Conservation (phyloP, 208 protist genomes). For the Trypanosoma mega region DNA sequence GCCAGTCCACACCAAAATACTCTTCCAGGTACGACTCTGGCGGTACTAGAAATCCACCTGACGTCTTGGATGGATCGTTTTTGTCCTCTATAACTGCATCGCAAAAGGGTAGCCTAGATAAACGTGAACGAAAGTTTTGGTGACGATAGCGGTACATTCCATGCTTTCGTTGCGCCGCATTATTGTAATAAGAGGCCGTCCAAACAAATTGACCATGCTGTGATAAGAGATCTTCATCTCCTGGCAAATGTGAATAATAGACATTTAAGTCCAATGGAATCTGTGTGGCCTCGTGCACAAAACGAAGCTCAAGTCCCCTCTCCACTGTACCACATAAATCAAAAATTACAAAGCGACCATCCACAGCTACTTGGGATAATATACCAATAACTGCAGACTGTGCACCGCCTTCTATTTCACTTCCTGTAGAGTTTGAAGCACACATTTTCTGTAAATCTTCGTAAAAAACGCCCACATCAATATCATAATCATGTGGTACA, state of each 20-base stretch:
- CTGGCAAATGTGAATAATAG: conserved; percentile 66
- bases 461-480: conserved; percentile 83
- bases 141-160: conserved; percentile 88
- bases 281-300: conserved; percentile 57
- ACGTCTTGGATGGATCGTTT: background rate
- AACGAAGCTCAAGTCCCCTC: conserved; percentile 76
- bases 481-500: conserved; percentile 84
- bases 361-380: conserved; percentile 33
- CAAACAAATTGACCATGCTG: conserved; percentile 63
- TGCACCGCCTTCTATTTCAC: conserved; percentile 1
- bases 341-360: conserved; percentile 53
- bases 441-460: conserved; percentile 32
- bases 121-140: conserved; percentile 34
- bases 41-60: conserved; percentile 49
- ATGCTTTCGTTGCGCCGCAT: conserved; percentile 40
- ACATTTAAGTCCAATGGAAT: conserved; percentile 82
- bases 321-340: conserved; percentile 73
- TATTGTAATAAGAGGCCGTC: conserved; percentile 77
- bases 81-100: conserved; percentile 7
- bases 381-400: conserved; percentile 32
- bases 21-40: conserved; percentile 69
- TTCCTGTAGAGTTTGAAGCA: background rate
- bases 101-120: conserved; percentile 50
- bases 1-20: conserved; percentile 85
- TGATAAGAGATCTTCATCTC: conserved; percentile 36